These are phyloP conservation scores for Arachnopeziza araneosa DNA, from an alignment of 2,329 filamentous ascomycete species.

Conservation along the genomic window DNA sequence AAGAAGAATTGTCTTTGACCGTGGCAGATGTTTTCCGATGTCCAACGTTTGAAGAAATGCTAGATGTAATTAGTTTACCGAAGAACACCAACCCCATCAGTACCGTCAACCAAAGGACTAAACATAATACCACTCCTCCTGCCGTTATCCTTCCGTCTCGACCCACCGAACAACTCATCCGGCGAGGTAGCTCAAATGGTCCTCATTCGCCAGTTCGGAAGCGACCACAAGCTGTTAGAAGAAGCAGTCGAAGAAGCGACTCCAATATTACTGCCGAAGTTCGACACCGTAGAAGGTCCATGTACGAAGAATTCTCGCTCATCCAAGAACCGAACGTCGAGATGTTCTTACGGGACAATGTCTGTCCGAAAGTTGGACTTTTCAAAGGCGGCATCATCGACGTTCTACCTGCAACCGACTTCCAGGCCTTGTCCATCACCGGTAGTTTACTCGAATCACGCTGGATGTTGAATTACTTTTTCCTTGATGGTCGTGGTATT, in stretches of 20 bases:
- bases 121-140: neutral
- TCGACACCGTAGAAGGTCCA: neutral
- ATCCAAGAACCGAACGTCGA: neutral
- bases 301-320: neutral
- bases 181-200: neutral
- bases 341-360: neutral
- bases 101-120: neutral
- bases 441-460: neutral
- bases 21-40: neutral
- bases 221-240: neutral
- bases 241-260: neutral
- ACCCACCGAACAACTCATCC: neutral
- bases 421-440: neutral
- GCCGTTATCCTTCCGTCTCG: neutral
- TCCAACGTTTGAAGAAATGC: neutral
- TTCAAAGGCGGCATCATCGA: neutral
- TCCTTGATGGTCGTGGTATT: neutral
- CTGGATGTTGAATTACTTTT: neutral
- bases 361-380: neutral
- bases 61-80: neutral
- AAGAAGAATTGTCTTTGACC: neutral
- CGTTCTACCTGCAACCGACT: conserved; percentile 3
- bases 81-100: neutral
- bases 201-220: neutral
- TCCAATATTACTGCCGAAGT: neutral